These are phyloP conservation scores for Fragaria iinumae DNA, from an alignment of 306 rosid species.

Conservation along the genomic window DNA sequence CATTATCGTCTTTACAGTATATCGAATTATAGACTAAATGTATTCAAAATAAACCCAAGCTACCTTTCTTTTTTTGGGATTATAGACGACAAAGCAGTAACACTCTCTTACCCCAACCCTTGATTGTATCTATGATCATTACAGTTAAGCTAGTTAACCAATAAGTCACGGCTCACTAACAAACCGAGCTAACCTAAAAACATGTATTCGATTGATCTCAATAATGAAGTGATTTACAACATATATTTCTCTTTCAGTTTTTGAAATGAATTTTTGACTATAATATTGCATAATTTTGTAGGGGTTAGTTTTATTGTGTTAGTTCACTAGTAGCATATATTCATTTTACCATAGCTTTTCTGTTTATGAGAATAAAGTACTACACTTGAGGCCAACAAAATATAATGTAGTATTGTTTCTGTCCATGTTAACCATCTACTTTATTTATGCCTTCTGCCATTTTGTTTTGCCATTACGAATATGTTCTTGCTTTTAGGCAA, in stretches of 20 bases:
- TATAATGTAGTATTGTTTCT: not conserved
- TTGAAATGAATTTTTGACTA: not conserved
- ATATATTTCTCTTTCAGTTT: no score
- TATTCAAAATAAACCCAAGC: no score
- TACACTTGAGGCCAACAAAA: not conserved
- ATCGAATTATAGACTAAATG: no score
- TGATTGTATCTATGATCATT: no score
- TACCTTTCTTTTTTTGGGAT: no score
- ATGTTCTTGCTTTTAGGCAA: conserved; percentile 16
- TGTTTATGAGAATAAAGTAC: not conserved
- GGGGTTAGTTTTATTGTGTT: not conserved
- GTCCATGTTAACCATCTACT: not conserved
- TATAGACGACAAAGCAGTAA: no score
- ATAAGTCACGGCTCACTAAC: no score
- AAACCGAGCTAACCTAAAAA: no score
- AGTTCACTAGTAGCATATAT: not conserved
- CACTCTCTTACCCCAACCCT: no score
- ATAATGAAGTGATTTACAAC: not conserved
- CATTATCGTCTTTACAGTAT: not conserved
- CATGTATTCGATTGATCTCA: no score
- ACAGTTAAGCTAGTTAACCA: no score
- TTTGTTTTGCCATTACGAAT: conserved; percentile 8
- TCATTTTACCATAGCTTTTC: not conserved
- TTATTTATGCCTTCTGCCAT: conserved; percentile 8
- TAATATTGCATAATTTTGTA: not conserved